Percentiles rank a stretch among this genome's conserved stretches.
Evolutionary conservation across 768 basidiomycete species (phyloP).

Genomic region (Chlorophyllum brunneum): DNA sequence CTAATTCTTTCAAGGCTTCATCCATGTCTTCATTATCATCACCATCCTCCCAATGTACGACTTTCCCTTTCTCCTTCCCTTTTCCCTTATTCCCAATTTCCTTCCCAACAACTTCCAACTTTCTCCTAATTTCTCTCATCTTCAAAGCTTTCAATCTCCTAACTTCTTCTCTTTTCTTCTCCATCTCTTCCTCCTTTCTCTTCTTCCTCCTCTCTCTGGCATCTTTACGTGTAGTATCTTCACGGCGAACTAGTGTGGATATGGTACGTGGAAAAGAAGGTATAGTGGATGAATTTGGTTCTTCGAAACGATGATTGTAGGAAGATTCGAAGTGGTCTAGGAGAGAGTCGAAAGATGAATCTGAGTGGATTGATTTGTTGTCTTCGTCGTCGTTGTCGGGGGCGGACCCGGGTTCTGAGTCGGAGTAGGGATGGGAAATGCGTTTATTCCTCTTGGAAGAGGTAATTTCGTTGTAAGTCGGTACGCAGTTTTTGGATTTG

Average conservation of each 20-base stretch:
- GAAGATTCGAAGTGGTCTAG: conserved; percentile 92
- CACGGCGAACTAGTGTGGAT: conserved; percentile 59
- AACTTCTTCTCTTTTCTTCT: conserved; percentile 75
- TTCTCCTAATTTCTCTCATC: conserved; percentile 73
- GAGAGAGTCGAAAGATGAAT: conserved; percentile 73
- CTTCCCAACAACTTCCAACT: conserved; percentile 66
- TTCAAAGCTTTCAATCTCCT: conserved; percentile 80
- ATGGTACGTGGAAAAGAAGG: conserved; percentile 74
- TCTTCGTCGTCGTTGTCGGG: conserved; percentile 24
- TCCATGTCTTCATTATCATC: conserved; percentile 32
- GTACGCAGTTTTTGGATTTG: conserved; percentile 63
- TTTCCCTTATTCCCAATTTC: conserved; percentile 54
- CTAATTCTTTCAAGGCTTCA: conserved; percentile 62
- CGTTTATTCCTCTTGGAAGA: conserved; percentile 29
- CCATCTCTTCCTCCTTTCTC: conserved; percentile 75
- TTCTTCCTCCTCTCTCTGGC: conserved; percentile 76
- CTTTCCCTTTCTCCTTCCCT: conserved; percentile 24
- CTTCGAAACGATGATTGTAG: conserved; percentile 98
- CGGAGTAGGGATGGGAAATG: conserved; percentile 23
- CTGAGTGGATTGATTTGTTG: conserved; percentile 55
- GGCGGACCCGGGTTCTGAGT: conserved; percentile 13
- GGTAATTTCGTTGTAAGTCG: conserved; percentile 77
- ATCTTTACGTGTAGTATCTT: conserved; percentile 77
- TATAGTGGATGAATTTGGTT: conserved; percentile 61
- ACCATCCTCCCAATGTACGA: conserved; percentile 19